phyloP scores from a whole-genome alignment of 139 green algal genomes.

The Coelastrella sp. region DNA sequence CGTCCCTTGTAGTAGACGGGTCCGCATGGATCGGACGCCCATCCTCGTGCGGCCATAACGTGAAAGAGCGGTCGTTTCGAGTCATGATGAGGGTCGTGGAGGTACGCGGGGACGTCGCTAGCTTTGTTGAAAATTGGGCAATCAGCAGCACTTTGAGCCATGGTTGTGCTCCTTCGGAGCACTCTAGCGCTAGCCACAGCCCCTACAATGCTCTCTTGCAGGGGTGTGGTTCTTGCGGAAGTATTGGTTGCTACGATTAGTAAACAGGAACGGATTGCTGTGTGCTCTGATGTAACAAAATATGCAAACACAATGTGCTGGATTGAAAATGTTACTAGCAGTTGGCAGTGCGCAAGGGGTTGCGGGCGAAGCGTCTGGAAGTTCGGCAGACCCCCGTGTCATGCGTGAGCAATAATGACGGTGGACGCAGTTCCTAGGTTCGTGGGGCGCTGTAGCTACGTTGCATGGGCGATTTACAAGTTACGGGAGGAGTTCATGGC shows the following conservation, averaged over 20 bases:
- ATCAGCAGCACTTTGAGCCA: background rate
- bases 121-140: background rate
- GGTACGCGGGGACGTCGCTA: background rate
- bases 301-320: background rate
- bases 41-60: conserved; percentile 66
- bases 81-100: conserved; percentile 47
- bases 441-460: background rate
- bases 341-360: background rate
- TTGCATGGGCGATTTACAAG: background rate
- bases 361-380: background rate
- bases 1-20: conserved; percentile 67
- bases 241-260: background rate
- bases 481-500: background rate
- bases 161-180: background rate
- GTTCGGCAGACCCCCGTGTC: background rate
- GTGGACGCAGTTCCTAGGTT: background rate
- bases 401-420: background rate
- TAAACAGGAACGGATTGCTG: background rate
- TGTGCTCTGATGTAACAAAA: background rate
- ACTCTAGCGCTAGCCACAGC: background rate
- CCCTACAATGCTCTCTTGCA: background rate
- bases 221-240: background rate
- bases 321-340: background rate
- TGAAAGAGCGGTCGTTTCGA: conserved; percentile 69
- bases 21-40: conserved; percentile 84